These are phyloP conservation scores for Heterobasidion occidentale DNA, from an alignment of 1,284 basidiomycete species.

Conservation along the genomic window DNA sequence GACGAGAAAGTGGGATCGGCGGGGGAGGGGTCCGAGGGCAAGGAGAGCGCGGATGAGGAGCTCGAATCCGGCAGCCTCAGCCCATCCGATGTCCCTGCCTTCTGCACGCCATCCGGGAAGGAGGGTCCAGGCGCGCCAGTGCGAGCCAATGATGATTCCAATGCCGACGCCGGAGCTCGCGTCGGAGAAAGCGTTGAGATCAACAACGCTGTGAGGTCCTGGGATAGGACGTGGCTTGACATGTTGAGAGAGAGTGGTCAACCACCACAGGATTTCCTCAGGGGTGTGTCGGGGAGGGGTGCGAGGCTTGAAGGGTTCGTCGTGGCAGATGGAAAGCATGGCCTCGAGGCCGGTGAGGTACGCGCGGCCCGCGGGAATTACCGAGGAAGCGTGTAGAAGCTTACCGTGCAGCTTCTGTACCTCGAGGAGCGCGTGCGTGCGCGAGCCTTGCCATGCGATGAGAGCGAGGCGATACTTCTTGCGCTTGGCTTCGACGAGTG, in stretches of 20 bases:
- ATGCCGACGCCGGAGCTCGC: conserved; percentile 33
- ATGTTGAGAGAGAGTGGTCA: conserved; percentile 5
- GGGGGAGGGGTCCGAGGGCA: not conserved
- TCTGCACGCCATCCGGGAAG: conserved; percentile 23
- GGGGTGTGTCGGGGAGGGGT: conserved; percentile 12
- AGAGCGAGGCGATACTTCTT: conserved; percentile 10
- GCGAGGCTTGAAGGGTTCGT: conserved; percentile 20
- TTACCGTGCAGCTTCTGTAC: no score
- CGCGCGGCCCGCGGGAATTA: no score
- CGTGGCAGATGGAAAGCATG: conserved; percentile 14
- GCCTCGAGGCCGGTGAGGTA: conserved; percentile 21
- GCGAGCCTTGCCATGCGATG: conserved; percentile 17
- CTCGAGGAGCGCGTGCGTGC: no score
- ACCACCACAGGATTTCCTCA: conserved; percentile 33
- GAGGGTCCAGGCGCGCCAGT: conserved; percentile 29
- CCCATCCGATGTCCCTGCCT: conserved; percentile 17
- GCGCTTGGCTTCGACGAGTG: conserved; percentile 2
- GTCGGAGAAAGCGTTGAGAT: conserved; percentile 30
- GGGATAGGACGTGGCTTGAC: conserved; percentile 6
- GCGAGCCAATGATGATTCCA: conserved; percentile 24
- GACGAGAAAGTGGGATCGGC: conserved; percentile 9
- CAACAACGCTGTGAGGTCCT: conserved; percentile 12
- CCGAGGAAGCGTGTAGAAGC: no score
- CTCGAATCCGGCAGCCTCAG: conserved; percentile 26
- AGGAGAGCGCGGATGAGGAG: conserved; percentile 22